Evolutionary conservation across 495 filamentous ascomycete species (phyloP).

Genomic region (Acidiella bohemica): DNA sequence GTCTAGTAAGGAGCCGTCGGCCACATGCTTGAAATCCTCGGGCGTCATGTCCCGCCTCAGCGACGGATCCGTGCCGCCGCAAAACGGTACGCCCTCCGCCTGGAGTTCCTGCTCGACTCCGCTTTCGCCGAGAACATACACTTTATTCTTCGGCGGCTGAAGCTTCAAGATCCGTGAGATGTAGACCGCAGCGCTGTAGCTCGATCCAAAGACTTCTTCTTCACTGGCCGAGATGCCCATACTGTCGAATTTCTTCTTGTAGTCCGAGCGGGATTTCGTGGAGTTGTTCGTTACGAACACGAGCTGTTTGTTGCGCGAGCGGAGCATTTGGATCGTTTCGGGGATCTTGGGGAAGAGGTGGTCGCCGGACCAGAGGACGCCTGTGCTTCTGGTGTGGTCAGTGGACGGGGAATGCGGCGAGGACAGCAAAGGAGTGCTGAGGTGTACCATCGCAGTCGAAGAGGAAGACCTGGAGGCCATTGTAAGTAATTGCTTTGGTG

Average conservation of each 20-base stretch:
- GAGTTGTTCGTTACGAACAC: constrained; percentile 99
- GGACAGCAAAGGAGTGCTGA: neutral
- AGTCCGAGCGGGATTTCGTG: constrained; percentile 85
- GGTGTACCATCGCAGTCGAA: constrained; percentile 90
- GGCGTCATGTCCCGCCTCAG: constrained; percentile 62
- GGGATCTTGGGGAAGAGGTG: constrained; percentile 69
- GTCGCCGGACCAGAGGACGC: constrained; percentile 92
- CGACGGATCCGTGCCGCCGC: constrained; percentile 78
- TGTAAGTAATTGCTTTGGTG: neutral
- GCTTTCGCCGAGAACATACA: constrained; percentile 81
- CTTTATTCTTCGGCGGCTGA: constrained; percentile 66
- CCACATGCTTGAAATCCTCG: constrained; percentile 63
- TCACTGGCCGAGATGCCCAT: constrained; percentile 65
- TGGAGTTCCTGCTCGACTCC: constrained; percentile 83
- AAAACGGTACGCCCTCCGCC: constrained; percentile 60
- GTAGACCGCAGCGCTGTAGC: constrained; percentile 90
- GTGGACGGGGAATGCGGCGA: constrained; percentile 4
- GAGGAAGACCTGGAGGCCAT: constrained; percentile 57
- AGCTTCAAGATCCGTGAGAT: constrained; percentile 83
- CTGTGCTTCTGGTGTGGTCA: constrained; percentile 41
- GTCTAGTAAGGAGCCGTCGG: constrained; percentile 54
- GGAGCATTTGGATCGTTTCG: constrained; percentile 69
- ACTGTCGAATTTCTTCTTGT: constrained; percentile 75
- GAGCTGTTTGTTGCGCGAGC: constrained; percentile 72
- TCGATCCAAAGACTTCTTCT: constrained; percentile 91